Percentiles rank a stretch among this genome's conserved stretches.
Evolutionary conservation across 345 rosid species (phyloP).

Genomic region (Lenwebbia sp.): DNA sequence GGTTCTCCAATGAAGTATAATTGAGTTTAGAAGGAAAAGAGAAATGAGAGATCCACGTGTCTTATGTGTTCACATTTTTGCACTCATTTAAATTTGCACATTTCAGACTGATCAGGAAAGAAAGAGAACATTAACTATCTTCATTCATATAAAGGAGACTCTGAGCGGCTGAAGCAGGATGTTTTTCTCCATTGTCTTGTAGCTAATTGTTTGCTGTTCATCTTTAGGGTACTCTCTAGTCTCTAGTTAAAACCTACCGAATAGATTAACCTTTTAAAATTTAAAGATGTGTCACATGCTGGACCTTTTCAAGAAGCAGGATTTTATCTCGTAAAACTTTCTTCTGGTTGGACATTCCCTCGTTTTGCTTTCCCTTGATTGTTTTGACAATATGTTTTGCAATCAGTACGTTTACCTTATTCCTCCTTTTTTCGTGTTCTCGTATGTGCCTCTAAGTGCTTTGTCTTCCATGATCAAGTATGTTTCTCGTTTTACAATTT

Average conservation of each 20-base stretch:
- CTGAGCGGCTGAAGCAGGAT: neutral
- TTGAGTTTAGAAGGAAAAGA: neutral
- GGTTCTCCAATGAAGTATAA: neutral
- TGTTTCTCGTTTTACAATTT: neutral
- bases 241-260: neutral
- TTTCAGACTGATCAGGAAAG: neutral
- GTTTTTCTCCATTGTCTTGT: neutral
- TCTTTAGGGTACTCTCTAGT: neutral
- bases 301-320: neutral
- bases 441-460: neutral
- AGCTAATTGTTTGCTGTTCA: neutral
- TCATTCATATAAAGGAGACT: neutral
- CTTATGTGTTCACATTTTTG: neutral
- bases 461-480: neutral
- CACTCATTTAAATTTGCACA: neutral
- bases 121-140: neutral
- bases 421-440: neutral
- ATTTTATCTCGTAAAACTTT: neutral
- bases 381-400: neutral
- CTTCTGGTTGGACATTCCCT: neutral
- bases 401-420: neutral
- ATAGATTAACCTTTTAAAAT: neutral
- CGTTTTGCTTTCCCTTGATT: neutral
- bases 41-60: neutral
- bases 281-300: neutral